Base-by-base conservation (phyloP, 495 filamentous ascomycete genomes). In the Schizothecium vesticola region DNA sequence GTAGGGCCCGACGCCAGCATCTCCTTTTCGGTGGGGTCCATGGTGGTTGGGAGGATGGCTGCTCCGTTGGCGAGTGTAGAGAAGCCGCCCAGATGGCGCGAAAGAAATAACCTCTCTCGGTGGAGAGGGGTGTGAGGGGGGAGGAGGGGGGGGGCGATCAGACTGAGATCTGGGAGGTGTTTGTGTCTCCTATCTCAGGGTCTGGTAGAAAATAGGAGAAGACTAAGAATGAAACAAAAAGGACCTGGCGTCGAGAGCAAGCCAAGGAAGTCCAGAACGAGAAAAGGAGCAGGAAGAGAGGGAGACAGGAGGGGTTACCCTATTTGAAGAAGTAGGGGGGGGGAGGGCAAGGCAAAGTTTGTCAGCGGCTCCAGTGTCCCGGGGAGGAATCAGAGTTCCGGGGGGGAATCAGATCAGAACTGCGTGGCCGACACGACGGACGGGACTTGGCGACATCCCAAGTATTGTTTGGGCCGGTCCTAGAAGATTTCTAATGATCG, bases 1-100 rank as follows among this genome's bases (percentile, higher is more conserved):
- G 31, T 57, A 16, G 28, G 16, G 24, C 16, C 16, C 10, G n/a
- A 36, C 55, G 10, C 29, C n/a, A n/a, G n/a, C 16, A 21, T 55
- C 36, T 64, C 61, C 29, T 64, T 64, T 33, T 64, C 61, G 61
- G 16, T 21, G 43, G 43, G 12, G 31, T 43, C 61, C 61, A 64
- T 64, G 31, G 16, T 51, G 13, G 31, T 16, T 43, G 13, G 4
- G 36, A 7, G 43, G 43, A n/a, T 51, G 11, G 4, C 11, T 2
- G 31, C 28, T 28, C 26, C 28, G 13, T 43, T 43, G 33, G 3
- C n/a, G n/a, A n/a, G 31, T 5, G 13, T 5, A 3, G 33, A 16
- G 10, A 13, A 12, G 31, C n/a, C 26, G 26, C 3, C 2, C 6
- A 6, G 26, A 28, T 6, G 26, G 26, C 26, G 26, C 36, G 19